These are phyloP conservation scores for Chaetomiaceae sp. DNA, from an alignment of 2,329 filamentous ascomycete species.

Conservation along the genomic window DNA sequence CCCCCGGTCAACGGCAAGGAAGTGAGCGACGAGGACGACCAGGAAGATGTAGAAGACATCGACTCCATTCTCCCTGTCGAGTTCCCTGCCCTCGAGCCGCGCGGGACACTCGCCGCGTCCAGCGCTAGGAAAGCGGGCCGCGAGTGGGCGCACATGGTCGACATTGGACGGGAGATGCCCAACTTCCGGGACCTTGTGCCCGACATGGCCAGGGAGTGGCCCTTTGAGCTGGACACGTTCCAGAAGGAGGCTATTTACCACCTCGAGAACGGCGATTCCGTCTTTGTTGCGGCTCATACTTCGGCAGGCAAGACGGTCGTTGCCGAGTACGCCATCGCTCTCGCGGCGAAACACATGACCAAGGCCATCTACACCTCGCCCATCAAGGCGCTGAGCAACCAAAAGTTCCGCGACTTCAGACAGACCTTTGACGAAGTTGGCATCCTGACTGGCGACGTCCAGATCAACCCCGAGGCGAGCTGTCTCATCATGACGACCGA, in stretches of 20 bases:
- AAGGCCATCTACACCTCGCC: constrained; percentile 99
- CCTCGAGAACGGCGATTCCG: constrained; percentile 90
- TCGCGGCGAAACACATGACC: constrained; percentile 98
- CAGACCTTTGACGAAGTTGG: constrained; percentile 90
- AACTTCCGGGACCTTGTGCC: constrained; percentile 93
- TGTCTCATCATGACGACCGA: constrained; percentile 99
- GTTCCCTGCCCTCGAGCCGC: constrained; percentile 85
- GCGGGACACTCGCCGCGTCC: constrained; percentile 67
- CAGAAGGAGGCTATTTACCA: constrained; percentile 99
- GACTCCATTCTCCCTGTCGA: constrained; percentile 86
- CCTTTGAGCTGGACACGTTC: constrained; percentile 95
- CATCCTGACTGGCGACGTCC: constrained; percentile 93
- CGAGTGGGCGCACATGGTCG: constrained; percentile 98
- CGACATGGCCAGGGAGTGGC: constrained; percentile 93
- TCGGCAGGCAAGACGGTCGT: constrained; percentile 98
- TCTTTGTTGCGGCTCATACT: constrained; percentile 96
- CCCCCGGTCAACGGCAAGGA: constrained; percentile 23
- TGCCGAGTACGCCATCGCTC: constrained; percentile 92
- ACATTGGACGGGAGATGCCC: constrained; percentile 86
- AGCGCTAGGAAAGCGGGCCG: constrained; percentile 68
- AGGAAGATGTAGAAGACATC: constrained; percentile 58
- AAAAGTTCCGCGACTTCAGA: constrained; percentile 96
- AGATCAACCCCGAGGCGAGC: constrained; percentile 95
- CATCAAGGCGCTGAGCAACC: constrained; percentile 97
- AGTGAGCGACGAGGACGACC: constrained; percentile 29